Conservation (phyloP, 208 protist species). For the Trypanosoma rangeli region DNA sequence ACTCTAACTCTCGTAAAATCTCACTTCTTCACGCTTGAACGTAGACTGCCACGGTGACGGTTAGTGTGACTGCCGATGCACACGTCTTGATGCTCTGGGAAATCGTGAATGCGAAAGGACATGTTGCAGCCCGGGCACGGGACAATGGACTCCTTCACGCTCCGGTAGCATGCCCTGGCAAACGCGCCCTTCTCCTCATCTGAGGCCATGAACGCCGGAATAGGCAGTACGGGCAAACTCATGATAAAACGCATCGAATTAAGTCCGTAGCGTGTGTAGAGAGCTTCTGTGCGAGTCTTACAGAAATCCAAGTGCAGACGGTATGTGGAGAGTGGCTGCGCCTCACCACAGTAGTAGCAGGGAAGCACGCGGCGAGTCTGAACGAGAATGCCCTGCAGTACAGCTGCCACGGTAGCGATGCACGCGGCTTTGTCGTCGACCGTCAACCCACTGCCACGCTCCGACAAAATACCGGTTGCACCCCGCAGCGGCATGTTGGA, state of each 20-base stretch:
- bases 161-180: constrained; percentile 36
- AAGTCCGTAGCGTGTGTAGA: constrained; percentile 33
- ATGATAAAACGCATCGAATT: constrained; percentile 24
- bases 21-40: constrained; percentile 1
- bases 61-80: constrained; percentile 28
- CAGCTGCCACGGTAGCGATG: constrained; percentile 30
- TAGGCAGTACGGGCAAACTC: constrained; percentile 24
- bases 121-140: constrained; percentile 55
- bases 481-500: not conserved
- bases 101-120: constrained; percentile 64
- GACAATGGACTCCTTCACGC: constrained; percentile 58
- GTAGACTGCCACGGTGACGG: not conserved
- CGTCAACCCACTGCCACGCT: not conserved
- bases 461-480: not conserved
- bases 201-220: constrained; percentile 17
- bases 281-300: constrained; percentile 30
- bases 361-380: constrained; percentile 67
- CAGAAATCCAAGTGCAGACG: constrained; percentile 58
- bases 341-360: constrained; percentile 73
- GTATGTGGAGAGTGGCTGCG: constrained; percentile 49
- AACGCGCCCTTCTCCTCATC: constrained; percentile 43
- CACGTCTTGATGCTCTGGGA: constrained; percentile 68
- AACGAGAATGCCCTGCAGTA: constrained; percentile 61
- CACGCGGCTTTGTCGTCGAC: constrained; percentile 13
- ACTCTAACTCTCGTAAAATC: too few species aligned